Evolutionary conservation across 768 basidiomycete species (phyloP), one percentile per base, ranked within the genome.

Genomic region (Hydnum rufescens): DNA sequence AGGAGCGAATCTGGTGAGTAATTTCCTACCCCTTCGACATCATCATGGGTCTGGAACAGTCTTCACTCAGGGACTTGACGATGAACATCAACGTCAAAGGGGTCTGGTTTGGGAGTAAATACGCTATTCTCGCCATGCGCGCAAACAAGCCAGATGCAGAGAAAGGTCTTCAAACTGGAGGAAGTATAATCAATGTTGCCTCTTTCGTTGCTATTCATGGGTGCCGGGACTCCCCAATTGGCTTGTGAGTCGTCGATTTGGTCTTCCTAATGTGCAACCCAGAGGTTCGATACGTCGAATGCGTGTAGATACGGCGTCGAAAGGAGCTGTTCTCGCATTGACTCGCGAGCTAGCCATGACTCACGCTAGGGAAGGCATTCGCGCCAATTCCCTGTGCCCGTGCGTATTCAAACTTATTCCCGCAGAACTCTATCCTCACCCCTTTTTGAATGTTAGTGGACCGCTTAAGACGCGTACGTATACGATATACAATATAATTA

Each of bases 41-140:
- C 26, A 47, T 16, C 44, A 13, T 47, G 44, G 36, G 13, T 22
- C 13, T 13, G 22, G 36, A 5, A 5, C 1, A 26, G 23, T 31
- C 30, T 34, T 3, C 32, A n/a, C 1, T 26, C 48, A 44, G 42
- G 53, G 85, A 87, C 62, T 70, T 88, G 53, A 88, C 85, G 2
- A 85, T 85, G 80, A 75, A 80, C 57, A 78, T 96, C 70, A 97
- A 97, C 65, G 76, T 93, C 62, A 99, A 97, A 68, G 95, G 95
- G 50, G 95, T 97, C 55, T 97, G 93, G 95, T 99, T 82, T 80
- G 95, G 95, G 30, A 92, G 84, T 73, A 97, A 96, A 67, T 81
- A 97, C 61, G 95, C 93, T 3, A 92, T 99, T 62, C 70, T 81
- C 50, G 95, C 95, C 32, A 99, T 99, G 93, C 80, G 87, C 55